Evolutionary conservation across 2,329 filamentous ascomycete genomes (phyloP).

Genomic region (Phialophora expanda): DNA sequence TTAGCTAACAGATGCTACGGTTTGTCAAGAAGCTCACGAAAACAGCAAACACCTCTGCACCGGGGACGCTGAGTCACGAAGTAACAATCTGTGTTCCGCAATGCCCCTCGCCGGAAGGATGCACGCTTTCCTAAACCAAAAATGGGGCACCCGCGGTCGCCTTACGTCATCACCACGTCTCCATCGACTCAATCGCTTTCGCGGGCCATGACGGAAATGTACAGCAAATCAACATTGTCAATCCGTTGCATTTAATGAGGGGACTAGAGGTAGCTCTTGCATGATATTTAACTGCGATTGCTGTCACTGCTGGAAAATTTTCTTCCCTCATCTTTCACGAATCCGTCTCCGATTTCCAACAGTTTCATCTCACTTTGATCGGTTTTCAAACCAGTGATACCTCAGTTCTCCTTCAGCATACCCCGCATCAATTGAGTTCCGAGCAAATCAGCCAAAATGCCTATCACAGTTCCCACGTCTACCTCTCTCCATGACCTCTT

Average conservation of each 20-base stretch:
- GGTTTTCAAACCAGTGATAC: neutral
- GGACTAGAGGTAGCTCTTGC: slow-evolving; percentile 6
- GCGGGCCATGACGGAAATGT: neutral
- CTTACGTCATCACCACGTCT: slow-evolving; percentile 21
- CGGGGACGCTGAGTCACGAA: slow-evolving; percentile 17
- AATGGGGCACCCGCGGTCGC: neutral
- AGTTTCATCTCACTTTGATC: neutral
- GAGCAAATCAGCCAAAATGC: slow-evolving; percentile 34
- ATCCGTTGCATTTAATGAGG: neutral
- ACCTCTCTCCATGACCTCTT: slow-evolving; percentile 49
- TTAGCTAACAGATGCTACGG: slow-evolving; percentile 1
- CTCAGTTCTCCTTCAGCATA: slow-evolving; percentile 7
- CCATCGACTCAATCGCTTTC: neutral
- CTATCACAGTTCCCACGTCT: slow-evolving; percentile 35
- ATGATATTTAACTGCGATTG: slow-evolving; percentile 12
- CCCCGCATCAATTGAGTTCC: slow-evolving; percentile 14
- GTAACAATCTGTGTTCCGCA: neutral
- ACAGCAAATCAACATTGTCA: slow-evolving; percentile 10
- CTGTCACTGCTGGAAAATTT: slow-evolving; percentile 5
- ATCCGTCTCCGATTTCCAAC: neutral
- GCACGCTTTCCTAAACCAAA: slow-evolving; percentile 16
- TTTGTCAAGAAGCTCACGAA: slow-evolving; percentile 9
- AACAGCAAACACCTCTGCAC: slow-evolving; percentile 5
- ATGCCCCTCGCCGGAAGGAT: neutral
- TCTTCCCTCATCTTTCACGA: slow-evolving; percentile 5